A percentile compares a stretch with the other conserved stretches of the same genome.
phyloP scores from a whole-genome alignment of 768 basidiomycete species.

The Cystobasidium tubakii region DNA sequence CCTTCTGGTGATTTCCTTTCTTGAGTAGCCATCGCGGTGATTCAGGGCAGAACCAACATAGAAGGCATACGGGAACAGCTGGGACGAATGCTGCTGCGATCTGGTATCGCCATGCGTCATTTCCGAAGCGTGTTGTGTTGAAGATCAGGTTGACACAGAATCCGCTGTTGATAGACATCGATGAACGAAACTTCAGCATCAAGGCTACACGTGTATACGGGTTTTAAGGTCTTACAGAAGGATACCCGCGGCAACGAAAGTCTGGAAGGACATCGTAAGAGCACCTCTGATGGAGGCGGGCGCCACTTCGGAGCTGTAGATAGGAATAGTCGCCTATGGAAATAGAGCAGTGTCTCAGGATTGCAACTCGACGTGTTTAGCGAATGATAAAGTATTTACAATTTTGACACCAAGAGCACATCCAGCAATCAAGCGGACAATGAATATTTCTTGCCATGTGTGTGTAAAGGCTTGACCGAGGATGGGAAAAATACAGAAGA shows the following conservation, averaged over 20 bases:
- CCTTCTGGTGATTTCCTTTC: constrained; percentile 49
- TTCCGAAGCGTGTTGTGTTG: neutral
- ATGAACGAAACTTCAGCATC: too few relatives aligned
- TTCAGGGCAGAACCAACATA: constrained; percentile 33
- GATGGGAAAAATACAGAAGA: constrained; percentile 51
- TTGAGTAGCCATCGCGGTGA: constrained; percentile 47
- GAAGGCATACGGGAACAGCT: constrained; percentile 54
- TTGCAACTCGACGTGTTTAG: neutral
- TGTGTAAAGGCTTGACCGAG: constrained; percentile 53
- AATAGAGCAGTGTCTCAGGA: constrained; percentile 55
- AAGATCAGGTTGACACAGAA: constrained; percentile 30
- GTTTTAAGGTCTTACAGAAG: constrained; percentile 24
- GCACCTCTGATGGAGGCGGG: constrained; percentile 23
- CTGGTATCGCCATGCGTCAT: constrained; percentile 50
- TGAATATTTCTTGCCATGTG: constrained; percentile 38
- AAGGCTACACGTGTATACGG: too few relatives aligned
- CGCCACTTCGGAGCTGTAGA: constrained; percentile 66
- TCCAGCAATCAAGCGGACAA: constrained; percentile 35
- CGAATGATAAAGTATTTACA: neutral
- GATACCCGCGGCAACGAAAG: constrained; percentile 49
- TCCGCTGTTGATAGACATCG: neutral
- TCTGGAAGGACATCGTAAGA: constrained; percentile 27
- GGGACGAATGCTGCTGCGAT: constrained; percentile 50
- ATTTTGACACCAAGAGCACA: constrained; percentile 10
- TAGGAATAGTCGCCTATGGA: constrained; percentile 61